Evolutionary conservation across 257 asterid genomes (phyloP).

Genomic region (Leonotis leonurus): DNA sequence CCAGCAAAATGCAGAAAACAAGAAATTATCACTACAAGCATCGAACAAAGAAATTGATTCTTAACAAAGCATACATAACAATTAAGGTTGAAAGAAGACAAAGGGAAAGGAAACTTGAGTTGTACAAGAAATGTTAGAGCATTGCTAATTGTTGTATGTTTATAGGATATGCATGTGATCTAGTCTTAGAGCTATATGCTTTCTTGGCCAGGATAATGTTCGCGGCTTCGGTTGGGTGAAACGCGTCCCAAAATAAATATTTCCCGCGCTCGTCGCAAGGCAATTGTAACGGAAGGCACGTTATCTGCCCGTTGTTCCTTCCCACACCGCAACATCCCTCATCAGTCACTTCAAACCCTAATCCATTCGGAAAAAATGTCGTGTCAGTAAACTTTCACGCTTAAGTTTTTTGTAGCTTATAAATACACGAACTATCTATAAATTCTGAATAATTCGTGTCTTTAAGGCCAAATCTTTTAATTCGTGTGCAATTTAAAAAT

Average conservation of each 20-base stretch:
- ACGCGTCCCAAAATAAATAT: constrained; percentile 81
- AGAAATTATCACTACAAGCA: too few species aligned
- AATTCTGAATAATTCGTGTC: too few species aligned
- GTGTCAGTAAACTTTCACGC: too few species aligned
- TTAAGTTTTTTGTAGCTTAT: too few species aligned
- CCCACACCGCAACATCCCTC: constrained; percentile 91
- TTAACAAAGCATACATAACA: neutral
- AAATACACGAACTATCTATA: too few species aligned
- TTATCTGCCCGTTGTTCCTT: constrained; percentile 74
- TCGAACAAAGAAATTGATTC: too few species aligned
- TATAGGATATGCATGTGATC: constrained; percentile 60
- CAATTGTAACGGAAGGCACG: constrained; percentile 71
- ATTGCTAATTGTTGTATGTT: constrained; percentile 59
- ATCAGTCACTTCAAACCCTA: constrained; percentile 76
- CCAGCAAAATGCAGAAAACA: too few species aligned
- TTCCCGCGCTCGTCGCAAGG: constrained; percentile 56
- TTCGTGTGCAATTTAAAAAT: too few species aligned
- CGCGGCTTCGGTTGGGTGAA: constrained; percentile 83
- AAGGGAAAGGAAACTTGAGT: neutral
- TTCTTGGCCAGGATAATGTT: constrained; percentile 70
- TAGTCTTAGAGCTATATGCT: constrained; percentile 48
- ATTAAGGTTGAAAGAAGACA: neutral
- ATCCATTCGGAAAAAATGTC: neutral
- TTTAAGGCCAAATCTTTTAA: too few species aligned
- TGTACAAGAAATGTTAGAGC: constrained; percentile 28